These are phyloP conservation scores for Phlyctochytrium bullatum DNA, from an alignment of 192 early-diverging fungal genomes.

Conservation along the genomic window DNA sequence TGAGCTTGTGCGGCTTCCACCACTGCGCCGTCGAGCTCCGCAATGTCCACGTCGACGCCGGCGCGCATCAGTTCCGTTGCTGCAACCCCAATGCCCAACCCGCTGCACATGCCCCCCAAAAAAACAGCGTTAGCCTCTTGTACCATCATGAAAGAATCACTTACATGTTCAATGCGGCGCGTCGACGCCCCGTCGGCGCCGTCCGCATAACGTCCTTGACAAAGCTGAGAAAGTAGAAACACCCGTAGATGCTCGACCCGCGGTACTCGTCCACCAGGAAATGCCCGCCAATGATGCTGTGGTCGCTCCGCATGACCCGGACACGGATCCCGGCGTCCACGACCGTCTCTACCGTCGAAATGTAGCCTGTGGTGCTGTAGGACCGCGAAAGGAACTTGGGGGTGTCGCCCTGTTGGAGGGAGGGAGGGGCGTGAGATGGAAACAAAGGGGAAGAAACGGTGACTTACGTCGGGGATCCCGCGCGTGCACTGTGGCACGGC, in stretches of 20 bases:
- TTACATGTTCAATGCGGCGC: constrained; percentile 13
- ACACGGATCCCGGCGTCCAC: constrained; percentile 51
- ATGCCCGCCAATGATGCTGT: constrained; percentile 85
- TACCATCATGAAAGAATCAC: not conserved
- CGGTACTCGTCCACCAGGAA: constrained; percentile 52
- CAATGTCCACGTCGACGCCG: constrained; percentile 66
- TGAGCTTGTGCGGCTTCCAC: constrained; percentile 63
- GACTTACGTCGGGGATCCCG: too few relatives aligned
- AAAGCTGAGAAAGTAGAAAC: constrained; percentile 83
- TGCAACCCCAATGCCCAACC: constrained; percentile 80
- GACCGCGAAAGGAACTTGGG: not conserved
- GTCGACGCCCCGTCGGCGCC: not conserved
- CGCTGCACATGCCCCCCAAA: constrained; percentile 32
- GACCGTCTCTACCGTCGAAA: constrained; percentile 60
- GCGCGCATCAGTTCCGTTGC: constrained; percentile 62
- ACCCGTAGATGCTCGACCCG: constrained; percentile 71
- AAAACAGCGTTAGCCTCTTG: constrained; percentile 7
- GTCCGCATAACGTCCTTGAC: constrained; percentile 23
- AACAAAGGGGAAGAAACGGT: too few relatives aligned
- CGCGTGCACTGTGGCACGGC: too few relatives aligned
- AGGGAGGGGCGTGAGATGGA: too few relatives aligned
- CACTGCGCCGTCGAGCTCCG: constrained; percentile 81
- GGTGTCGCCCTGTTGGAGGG: too few relatives aligned
- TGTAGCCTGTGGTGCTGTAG: constrained; percentile 81
- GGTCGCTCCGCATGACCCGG: constrained; percentile 78